Evolutionary conservation across 306 rosid genomes (phyloP), one percentile per base, ranked within the genome.

Genomic region (Cajanus cajan): DNA sequence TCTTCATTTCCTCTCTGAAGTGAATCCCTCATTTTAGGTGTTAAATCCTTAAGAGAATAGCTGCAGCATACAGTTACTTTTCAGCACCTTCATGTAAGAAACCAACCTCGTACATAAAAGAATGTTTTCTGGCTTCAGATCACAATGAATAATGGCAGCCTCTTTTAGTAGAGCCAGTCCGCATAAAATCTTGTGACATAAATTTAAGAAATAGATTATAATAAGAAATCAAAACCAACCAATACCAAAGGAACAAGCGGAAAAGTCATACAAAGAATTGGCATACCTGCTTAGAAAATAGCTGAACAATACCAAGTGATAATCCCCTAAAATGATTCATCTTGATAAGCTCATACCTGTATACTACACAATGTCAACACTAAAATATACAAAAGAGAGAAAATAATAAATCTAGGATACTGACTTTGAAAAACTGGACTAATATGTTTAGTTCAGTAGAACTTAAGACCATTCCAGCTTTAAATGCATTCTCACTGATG

Each of bases 61-160:
- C 68, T 76, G 65, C 47, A 78, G 66, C 57, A 78, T 24, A 80
- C 72, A 78, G 68, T 75, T 78, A 19, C 44, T 39, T 70, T 44
- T 43, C 37, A 63, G 54, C 77, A 84, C 74, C 66, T 72, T 57
- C 71, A 25, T 47, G 55, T 75, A 64, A 77, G 81, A 79, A 74
- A 86, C 90, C 83, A 71, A 88, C 99, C 98, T 90, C 41, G 97
- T 82, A 85, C 98, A 90, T 79, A 96, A 73, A 72, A 96, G 97
- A 84, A 96, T 96, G 83, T 96, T 96, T 90, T 96, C 99, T 45
- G 99, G 99, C 96, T 96, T 96, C 89, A 96, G 87, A 89, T 96
- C 99, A 89, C 99, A 96, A 79, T 96, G 99, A 85, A 96, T 96
- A 81, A 96, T 93, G 73, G 96, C 96, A 82, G 98, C 99, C 76